phyloP scores from a whole-genome alignment of 331 rosid genomes.

The Malus hybrid region DNA sequence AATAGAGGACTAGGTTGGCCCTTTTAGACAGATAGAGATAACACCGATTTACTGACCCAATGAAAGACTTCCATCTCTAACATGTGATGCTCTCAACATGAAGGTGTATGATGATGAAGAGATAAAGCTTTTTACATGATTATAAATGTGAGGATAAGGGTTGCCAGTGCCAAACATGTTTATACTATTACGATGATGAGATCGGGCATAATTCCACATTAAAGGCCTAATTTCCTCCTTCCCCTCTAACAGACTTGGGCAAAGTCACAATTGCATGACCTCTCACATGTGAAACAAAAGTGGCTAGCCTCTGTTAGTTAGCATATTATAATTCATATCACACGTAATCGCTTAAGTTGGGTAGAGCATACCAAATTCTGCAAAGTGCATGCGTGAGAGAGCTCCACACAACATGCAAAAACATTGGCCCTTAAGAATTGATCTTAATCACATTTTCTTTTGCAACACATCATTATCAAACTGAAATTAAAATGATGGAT shows the following conservation, averaged over 20 bases:
- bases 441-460: neutral
- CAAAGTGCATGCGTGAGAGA: conserved; percentile 1
- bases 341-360: conserved; percentile 30
- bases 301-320: conserved; percentile 37
- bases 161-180: conserved; percentile 9
- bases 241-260: conserved; percentile 40
- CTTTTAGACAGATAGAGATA: no score
- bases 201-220: conserved; percentile 18
- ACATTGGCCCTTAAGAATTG: neutral
- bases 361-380: conserved; percentile 23
- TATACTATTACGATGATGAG: neutral
- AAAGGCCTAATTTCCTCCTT: conserved; percentile 34
- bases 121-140: neutral
- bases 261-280: conserved; percentile 59
- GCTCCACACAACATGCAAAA: conserved; percentile 9
- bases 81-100: neutral
- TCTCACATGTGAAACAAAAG: conserved; percentile 46
- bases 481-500: neutral
- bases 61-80: neutral
- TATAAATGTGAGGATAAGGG: neutral
- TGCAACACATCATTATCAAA: neutral
- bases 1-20: no score
- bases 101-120: neutral
- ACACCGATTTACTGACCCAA: no score
- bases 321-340: conserved; percentile 32